A percentile compares a stretch with the other conserved stretches of the same genome.
These are phyloP conservation scores for Crassisporium funariophilum DNA, from an alignment of 768 basidiomycete genomes.

Conservation along the genomic window DNA sequence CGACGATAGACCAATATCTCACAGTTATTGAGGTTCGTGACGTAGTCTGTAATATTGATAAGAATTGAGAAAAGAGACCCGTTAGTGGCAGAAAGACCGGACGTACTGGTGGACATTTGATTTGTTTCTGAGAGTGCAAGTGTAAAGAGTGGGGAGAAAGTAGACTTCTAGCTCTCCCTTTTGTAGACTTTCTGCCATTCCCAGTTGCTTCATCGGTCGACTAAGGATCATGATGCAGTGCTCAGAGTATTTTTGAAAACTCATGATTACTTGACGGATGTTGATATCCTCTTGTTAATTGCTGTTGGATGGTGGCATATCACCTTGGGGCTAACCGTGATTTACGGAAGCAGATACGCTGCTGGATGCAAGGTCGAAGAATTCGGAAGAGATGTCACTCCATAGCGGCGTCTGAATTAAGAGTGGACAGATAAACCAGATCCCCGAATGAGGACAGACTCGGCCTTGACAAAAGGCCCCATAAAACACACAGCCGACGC, in stretches of 20 bases:
- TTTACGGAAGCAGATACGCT: conserved; percentile 5
- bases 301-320: conserved; percentile 2
- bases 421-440: conserved; percentile 5
- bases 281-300: conserved; percentile 11
- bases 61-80: neutral
- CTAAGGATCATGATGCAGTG: neutral
- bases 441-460: conserved; percentile 9
- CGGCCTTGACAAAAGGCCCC: too few species aligned
- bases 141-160: neutral
- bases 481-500: too few species aligned
- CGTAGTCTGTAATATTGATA: conserved; percentile 22
- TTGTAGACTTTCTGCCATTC: conserved; percentile 11
- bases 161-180: conserved; percentile 4
- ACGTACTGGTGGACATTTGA: conserved; percentile 11
- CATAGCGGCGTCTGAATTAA: conserved; percentile 1
- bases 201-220: conserved; percentile 12
- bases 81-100: conserved; percentile 13
- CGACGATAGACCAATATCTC: conserved; percentile 14
- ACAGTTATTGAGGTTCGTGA: conserved; percentile 50
- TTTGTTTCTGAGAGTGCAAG: neutral
- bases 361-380: neutral
- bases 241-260: conserved; percentile 4
- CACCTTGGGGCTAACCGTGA: conserved; percentile 19
- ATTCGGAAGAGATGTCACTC: conserved; percentile 4
- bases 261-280: conserved; percentile 7